Conservation (phyloP, 2,329 filamentous ascomycete species). For the Trichoderma semiorbis region DNA sequence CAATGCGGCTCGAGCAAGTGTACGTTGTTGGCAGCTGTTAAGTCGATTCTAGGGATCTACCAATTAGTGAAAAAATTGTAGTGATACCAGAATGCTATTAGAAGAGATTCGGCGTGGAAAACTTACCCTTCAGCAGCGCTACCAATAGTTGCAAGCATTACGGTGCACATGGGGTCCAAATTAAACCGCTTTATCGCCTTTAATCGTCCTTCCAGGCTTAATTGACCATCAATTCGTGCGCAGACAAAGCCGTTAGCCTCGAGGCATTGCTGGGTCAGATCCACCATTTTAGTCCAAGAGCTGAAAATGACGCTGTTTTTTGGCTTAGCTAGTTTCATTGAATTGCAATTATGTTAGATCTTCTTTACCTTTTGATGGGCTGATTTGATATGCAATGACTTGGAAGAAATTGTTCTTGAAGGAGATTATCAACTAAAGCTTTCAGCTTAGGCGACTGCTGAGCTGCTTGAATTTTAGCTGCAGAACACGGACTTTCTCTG, state of each 20-base stretch:
- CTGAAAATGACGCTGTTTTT: neutral
- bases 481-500: neutral
- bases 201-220: neutral
- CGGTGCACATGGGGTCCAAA: neutral
- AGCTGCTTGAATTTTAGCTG: neutral
- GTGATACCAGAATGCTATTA: neutral
- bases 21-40: constrained; percentile 23
- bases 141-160: neutral
- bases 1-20: constrained; percentile 35
- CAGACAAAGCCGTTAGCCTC: constrained; percentile 14
- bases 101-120: neutral
- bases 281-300: constrained; percentile 26
- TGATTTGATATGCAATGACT: neutral
- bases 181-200: neutral
- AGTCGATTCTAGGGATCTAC: neutral
- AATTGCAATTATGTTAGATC: neutral
- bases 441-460: neutral
- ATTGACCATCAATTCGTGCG: constrained; percentile 29
- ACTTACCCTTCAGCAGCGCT: neutral
- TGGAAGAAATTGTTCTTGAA: neutral
- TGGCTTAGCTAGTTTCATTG: neutral
- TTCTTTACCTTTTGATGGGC: neutral
- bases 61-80: neutral
- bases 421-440: neutral
- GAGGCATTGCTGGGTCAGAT: constrained; percentile 25